Percentiles rank a stretch among this genome's conserved stretches.
Evolutionary conservation across 108 stramenopile species (phyloP).

Genomic region (Chaetoceros muelleri): DNA sequence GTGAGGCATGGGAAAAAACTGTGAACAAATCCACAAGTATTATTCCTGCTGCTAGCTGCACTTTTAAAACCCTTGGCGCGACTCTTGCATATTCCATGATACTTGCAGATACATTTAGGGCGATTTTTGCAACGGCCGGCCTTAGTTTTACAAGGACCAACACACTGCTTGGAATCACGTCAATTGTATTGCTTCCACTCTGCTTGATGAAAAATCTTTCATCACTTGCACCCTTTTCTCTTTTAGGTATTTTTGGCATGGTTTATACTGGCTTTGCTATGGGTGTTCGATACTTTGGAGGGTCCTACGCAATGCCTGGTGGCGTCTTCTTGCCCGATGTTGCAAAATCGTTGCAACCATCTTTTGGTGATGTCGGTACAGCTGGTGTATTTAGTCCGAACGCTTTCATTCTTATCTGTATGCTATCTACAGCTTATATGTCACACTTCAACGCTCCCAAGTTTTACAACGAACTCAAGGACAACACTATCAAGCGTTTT

Average conservation of each 20-base stretch:
- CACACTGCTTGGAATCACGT: constrained; percentile 55
- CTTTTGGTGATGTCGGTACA: constrained; percentile 64
- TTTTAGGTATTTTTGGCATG: constrained; percentile 87
- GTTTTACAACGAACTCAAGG: constrained; percentile 89
- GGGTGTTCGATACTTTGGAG: constrained; percentile 67
- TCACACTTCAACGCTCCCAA: constrained; percentile 91
- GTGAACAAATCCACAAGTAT: constrained; percentile 55
- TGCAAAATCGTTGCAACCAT: constrained; percentile 40
- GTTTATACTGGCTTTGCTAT: constrained; percentile 78
- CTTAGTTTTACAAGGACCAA: constrained; percentile 46
- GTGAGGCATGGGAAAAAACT: constrained; percentile 86
- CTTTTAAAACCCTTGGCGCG: constrained; percentile 79
- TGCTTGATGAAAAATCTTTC: constrained; percentile 85
- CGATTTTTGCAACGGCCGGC: constrained; percentile 62
- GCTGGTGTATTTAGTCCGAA: constrained; percentile 65
- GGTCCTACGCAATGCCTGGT: constrained; percentile 56
- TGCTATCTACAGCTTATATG: constrained; percentile 92
- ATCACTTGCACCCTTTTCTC: constrained; percentile 77
- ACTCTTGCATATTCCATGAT: constrained; percentile 92
- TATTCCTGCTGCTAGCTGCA: constrained; percentile 79
- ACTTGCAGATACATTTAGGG: constrained; percentile 84
- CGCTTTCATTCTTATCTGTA: constrained; percentile 80
- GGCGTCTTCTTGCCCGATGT: constrained; percentile 53
- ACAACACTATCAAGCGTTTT: constrained; percentile 79
- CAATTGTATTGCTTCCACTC: constrained; percentile 81